Conservation (phyloP, 495 filamentous ascomycete species). For the Trichoderma orchidacearum region DNA sequence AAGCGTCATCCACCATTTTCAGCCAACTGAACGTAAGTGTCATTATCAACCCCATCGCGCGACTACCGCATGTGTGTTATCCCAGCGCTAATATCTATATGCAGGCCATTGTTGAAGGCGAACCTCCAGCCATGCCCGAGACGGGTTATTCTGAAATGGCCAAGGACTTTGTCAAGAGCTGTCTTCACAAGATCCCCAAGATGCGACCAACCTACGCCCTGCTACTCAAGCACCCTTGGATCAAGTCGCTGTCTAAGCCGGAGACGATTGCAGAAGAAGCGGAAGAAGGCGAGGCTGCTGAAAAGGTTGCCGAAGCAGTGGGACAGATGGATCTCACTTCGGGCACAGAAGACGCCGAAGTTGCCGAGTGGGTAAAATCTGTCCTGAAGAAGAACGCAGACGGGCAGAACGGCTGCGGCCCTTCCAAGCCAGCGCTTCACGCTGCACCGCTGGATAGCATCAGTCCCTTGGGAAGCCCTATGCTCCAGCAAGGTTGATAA, state of each 20-base stretch:
- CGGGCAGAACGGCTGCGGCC: slow-evolving; percentile 23
- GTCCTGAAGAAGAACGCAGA: slow-evolving; percentile 48
- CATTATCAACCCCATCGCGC: slow-evolving; percentile 3
- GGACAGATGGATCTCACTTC: slow-evolving; percentile 25
- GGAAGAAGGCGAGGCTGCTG: slow-evolving; percentile 41
- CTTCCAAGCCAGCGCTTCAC: slow-evolving; percentile 57
- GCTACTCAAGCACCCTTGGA: slow-evolving; percentile 81
- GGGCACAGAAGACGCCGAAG: slow-evolving; percentile 56
- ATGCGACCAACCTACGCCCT: slow-evolving; percentile 83
- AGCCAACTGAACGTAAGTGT: slow-evolving; percentile 85
- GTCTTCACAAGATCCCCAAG: slow-evolving; percentile 84
- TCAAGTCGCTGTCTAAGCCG: slow-evolving; percentile 68
- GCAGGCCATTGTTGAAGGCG: slow-evolving; percentile 94
- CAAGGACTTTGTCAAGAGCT: slow-evolving; percentile 75
- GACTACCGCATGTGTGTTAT: neutral
- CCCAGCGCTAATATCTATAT: neutral
- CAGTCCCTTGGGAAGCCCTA: slow-evolving; percentile 26
- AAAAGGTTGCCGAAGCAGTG: slow-evolving; percentile 29
- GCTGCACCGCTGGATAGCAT: slow-evolving; percentile 59
- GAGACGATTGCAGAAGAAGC: slow-evolving; percentile 65
- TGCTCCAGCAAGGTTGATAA: slow-evolving; percentile 1
- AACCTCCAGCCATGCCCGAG: slow-evolving; percentile 71
- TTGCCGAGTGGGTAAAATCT: slow-evolving; percentile 70
- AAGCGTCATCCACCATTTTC: slow-evolving; percentile 98
- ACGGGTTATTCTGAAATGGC: slow-evolving; percentile 68